phyloP scores from a whole-genome alignment of 495 filamentous ascomycete species.

The Annulohypoxylon moriforme region DNA sequence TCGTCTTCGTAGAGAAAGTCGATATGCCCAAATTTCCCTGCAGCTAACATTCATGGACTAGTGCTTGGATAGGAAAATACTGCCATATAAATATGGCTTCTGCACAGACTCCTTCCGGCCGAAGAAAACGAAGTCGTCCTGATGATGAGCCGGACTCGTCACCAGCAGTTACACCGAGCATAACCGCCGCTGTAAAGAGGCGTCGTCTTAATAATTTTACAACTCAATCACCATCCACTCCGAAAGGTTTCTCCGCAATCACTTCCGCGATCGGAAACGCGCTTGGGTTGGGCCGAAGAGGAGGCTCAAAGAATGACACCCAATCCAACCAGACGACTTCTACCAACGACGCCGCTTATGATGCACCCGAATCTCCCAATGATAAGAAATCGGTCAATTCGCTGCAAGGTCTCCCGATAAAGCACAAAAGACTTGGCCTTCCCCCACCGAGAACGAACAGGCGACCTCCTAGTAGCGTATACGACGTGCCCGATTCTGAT shows the following conservation, averaged over 20 bases:
- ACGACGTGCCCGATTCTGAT: conserved; percentile 57
- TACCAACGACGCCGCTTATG: conserved; percentile 26
- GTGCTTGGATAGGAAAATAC: not conserved
- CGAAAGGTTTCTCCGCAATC: conserved; percentile 42
- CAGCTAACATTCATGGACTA: conserved; percentile 14
- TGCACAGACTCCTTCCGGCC: conserved; percentile 38
- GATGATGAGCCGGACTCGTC: conserved; percentile 38
- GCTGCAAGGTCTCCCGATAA: conserved; percentile 26
- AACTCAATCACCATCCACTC: conserved; percentile 37
- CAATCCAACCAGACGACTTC: conserved; percentile 13
- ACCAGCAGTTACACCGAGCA: conserved; percentile 35
- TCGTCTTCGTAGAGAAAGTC: not conserved
- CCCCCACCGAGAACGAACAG: conserved; percentile 14
- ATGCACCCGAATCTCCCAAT: conserved; percentile 45
- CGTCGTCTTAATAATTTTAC: conserved; percentile 44
- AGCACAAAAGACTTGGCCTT: conserved; percentile 38
- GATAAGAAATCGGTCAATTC: conserved; percentile 33
- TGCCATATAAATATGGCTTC: conserved; percentile 34
- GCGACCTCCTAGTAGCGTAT: conserved; percentile 42
- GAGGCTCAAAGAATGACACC: conserved; percentile 7
- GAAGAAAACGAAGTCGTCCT: conserved; percentile 45
- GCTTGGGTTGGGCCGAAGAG: conserved; percentile 19
- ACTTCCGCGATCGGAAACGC: conserved; percentile 41
- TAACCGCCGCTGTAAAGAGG: conserved; percentile 45
- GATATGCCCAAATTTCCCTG: conserved; percentile 9